Base-by-base conservation (phyloP, 1,284 basidiomycete species). In the Heterobasidion irregulare region DNA sequence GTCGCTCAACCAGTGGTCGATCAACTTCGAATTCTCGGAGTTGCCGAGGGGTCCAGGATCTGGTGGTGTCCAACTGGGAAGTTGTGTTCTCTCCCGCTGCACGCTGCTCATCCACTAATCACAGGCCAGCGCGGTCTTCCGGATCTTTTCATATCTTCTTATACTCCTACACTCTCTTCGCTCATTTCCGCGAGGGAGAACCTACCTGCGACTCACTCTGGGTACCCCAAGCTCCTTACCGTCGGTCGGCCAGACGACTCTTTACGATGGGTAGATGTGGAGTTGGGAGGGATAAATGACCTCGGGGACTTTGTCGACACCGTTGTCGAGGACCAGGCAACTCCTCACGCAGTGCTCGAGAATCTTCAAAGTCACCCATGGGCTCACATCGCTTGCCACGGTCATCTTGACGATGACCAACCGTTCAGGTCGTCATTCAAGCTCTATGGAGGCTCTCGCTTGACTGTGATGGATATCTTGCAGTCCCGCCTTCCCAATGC, bases 41-140 rank as follows among this genome's bases (percentile, higher is more conserved):
- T 58, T 5, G 52, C 56, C 0, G 51, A 49, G 13, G 59, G 66
- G 13, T 66, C 70, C 1, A 68, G 70, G 9, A 62, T 78, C 15
- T 77, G 75, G 73, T 77, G 75, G 75, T 77, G 73, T 53, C 73
- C 72, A 2, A 72, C 70, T 0, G 66, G 66, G 0, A 47, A 52
- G 5, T 61, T 76, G 34, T 60, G 68, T n/a, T 60, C 62, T 12
- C 56, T 77, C 12, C 76, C 76, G 2, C 57, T 77, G 1, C 75
- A 77, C 36, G 72, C 73, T 1, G 73, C 74, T 8, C 66, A 68
- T 8, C 62, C 64, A 2, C 63, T 63, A 16, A 16, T 35, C n/a
- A 49, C 46, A 35, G 57, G 56, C 4, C 48, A 49, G n/a, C 52
- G 32, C 12, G 54, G 57, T 15, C 54, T 73, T 15, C 61, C 61